phyloP scores from a whole-genome alignment of 2,329 filamentous ascomycete species.

The Drechslerella coelobrocha region DNA sequence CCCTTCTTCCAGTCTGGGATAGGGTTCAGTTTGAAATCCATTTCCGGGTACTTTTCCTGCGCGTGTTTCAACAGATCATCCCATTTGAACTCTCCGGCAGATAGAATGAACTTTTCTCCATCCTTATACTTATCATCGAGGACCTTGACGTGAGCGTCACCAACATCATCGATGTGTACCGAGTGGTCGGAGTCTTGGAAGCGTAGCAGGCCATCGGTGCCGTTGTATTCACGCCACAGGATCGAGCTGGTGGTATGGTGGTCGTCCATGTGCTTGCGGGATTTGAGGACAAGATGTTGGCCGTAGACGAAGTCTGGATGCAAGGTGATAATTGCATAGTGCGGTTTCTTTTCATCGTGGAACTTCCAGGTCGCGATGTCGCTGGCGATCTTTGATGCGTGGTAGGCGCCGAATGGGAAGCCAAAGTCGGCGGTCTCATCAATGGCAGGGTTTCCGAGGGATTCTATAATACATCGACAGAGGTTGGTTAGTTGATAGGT shows the following conservation, averaged over 20 bases:
- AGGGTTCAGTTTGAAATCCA: constrained; percentile 22
- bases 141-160: constrained; percentile 36
- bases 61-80: constrained; percentile 39
- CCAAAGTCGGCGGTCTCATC: constrained; percentile 31
- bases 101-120: constrained; percentile 31
- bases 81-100: constrained; percentile 46
- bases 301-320: constrained; percentile 46
- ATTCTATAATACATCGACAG: constrained; percentile 7
- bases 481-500: background rate
- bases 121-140: constrained; percentile 34
- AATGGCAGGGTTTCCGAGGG: constrained; percentile 31
- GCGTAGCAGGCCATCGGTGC: constrained; percentile 34
- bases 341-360: constrained; percentile 35
- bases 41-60: constrained; percentile 34
- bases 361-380: constrained; percentile 43
- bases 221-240: constrained; percentile 41
- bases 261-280: constrained; percentile 16
- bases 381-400: constrained; percentile 38
- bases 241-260: constrained; percentile 37
- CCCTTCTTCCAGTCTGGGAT: constrained; percentile 38
- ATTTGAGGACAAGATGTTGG: constrained; percentile 26
- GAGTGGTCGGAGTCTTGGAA: constrained; percentile 39
- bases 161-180: constrained; percentile 43
- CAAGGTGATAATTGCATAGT: constrained; percentile 35
- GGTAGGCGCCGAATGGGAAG: constrained; percentile 41